Evolutionary conservation across 768 basidiomycete genomes (phyloP).

Genomic region (Stropharia rugosoannulata): DNA sequence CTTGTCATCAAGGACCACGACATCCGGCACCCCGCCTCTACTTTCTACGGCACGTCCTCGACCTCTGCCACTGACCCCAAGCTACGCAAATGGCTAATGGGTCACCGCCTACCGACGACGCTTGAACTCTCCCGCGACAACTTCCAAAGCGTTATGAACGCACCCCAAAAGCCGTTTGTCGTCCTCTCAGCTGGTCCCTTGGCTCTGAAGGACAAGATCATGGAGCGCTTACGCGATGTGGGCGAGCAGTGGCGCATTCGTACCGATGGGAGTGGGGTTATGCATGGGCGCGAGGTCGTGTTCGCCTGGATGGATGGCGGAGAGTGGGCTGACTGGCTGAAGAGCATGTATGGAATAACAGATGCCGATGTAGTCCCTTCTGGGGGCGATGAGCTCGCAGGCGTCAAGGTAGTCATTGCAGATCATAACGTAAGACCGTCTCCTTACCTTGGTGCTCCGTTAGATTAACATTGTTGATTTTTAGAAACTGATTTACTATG

Average conservation of each 20-base stretch:
- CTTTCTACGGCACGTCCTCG: constrained; percentile 33
- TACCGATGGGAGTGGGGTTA: constrained; percentile 38
- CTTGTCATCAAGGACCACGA: constrained; percentile 68
- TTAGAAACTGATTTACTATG: constrained; percentile 76
- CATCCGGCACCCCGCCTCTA: constrained; percentile 39
- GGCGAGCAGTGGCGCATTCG: constrained; percentile 59
- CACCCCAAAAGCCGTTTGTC: constrained; percentile 71
- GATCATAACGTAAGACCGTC: constrained; percentile 67
- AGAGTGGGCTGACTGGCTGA: constrained; percentile 87
- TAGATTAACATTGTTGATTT: background rate
- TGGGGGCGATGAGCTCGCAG: constrained; percentile 29
- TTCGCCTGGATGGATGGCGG: constrained; percentile 90
- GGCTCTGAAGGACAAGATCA: constrained; percentile 37
- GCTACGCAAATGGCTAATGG: constrained; percentile 57
- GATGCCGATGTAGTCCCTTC: constrained; percentile 9
- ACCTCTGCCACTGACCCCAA: constrained; percentile 24
- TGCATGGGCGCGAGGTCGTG: constrained; percentile 58
- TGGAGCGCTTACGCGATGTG: constrained; percentile 47
- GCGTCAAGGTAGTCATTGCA: constrained; percentile 63
- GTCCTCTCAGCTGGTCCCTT: constrained; percentile 57
- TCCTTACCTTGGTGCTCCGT: constrained; percentile 2
- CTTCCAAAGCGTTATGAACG: constrained; percentile 86
- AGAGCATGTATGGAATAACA: constrained; percentile 82
- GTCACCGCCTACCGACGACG: constrained; percentile 70
- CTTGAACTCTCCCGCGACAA: constrained; percentile 75